phyloP scores from a whole-genome alignment of 768 basidiomycete genomes.

The Nidularia pulvinata region DNA sequence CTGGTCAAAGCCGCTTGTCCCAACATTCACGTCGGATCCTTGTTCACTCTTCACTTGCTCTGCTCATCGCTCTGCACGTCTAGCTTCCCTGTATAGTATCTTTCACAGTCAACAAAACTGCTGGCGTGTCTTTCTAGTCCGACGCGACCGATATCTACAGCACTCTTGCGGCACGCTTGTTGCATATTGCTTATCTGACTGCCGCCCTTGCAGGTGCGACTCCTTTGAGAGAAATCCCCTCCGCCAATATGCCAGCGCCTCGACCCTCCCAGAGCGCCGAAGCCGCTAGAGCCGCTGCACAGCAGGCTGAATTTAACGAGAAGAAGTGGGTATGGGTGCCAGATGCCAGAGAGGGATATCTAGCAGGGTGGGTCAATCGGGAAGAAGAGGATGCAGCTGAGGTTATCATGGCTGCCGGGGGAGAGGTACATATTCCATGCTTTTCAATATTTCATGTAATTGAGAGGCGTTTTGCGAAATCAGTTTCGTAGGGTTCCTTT shows the following conservation, averaged over 20 bases:
- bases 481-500: slow-evolving; percentile 58
- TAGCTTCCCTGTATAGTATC: no score
- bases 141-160: no score
- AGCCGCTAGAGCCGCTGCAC: slow-evolving; percentile 81
- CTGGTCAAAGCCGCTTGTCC: no score
- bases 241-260: slow-evolving; percentile 41
- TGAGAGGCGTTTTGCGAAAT: background rate
- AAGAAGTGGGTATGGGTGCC: slow-evolving; percentile 99
- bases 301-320: slow-evolving; percentile 96
- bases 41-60: background rate
- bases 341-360: slow-evolving; percentile 89
- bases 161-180: no score
- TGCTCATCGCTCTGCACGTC: no score
- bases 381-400: slow-evolving; percentile 85
- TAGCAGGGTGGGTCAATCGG: slow-evolving; percentile 91
- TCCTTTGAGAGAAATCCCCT: background rate
- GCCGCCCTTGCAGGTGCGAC: background rate
- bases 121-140: no score
- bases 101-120: no score
- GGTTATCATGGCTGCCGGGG: slow-evolving; percentile 82
- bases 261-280: slow-evolving; percentile 58
- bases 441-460: slow-evolving; percentile 1
- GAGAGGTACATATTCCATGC: slow-evolving; percentile 58
- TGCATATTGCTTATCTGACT: no score
- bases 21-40: background rate